Evolutionary conservation across 106 monocot genomes (phyloP).

Genomic region (Dioscorea zingiberensis): DNA sequence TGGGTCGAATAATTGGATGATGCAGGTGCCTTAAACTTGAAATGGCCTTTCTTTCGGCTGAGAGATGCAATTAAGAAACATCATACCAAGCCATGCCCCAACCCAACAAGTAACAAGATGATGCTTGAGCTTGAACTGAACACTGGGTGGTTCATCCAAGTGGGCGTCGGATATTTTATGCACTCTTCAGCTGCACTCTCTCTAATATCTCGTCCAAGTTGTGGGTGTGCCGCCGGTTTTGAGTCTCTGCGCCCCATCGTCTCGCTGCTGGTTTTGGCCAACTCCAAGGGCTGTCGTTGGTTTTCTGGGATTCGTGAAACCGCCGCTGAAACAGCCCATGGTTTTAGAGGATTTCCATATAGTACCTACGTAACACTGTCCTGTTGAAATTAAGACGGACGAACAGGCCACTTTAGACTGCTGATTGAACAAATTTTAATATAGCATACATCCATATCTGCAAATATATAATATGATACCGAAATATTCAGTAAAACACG

Average conservation of each 20-base stretch:
- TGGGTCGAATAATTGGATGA: background rate
- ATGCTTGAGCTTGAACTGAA: no score
- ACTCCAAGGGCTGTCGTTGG: background rate
- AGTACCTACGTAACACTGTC: no score
- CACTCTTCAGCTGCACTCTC: background rate
- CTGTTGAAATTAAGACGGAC: no score
- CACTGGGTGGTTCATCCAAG: background rate
- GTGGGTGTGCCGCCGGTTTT: conserved; percentile 21
- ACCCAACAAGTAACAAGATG: no score
- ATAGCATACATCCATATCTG: no score
- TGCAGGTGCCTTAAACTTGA: background rate
- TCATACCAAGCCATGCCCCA: no score
- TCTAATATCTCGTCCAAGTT: background rate
- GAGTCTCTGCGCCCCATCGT: background rate
- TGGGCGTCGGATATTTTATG: background rate
- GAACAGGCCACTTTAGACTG: no score
- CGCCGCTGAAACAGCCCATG: background rate
- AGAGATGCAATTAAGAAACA: background rate
- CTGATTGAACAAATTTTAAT: no score
- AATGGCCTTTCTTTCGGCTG: background rate
- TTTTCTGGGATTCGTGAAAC: background rate
- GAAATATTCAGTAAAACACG: no score
- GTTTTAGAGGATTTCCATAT: background rate
- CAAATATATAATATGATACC: no score
- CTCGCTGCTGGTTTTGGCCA: background rate